Evolutionary conservation across 371 early-diverging fungal species (phyloP), one percentile per base, ranked within the genome.

Genomic region (Mortierella sp.): DNA sequence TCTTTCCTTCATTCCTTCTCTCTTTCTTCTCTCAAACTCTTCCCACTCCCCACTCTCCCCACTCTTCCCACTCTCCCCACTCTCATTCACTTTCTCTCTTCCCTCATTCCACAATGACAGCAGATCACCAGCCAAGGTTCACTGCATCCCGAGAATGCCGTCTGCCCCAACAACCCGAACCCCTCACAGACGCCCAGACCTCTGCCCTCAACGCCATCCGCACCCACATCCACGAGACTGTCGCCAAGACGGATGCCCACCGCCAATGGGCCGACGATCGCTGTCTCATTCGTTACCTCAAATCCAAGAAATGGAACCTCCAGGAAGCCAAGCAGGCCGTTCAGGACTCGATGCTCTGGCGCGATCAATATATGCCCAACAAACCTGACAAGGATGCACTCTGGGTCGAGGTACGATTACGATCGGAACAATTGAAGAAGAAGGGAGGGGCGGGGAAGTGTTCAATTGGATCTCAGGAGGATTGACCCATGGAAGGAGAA

Each of bases 281-380:
- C 39, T 91, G 92, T 22, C 78, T 93, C 31, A 86, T 93, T 44
- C 87, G 95, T 16, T 96, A 95, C 74, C 83, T 97, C 85, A 90
- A 94, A 19, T 95, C 96, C 11, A 88, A 92, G 69, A 94, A 94
- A 73, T 94, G 94, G 94, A 87, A 94, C 73, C 74, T 85, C 29
- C 87, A 85, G 64, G 88, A 90, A 43, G 90, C 96, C 37, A 87
- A 88, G 34, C 87, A 82, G 45, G 89, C 94, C 68, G 80, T 97
- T 31, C 89, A 90, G 68, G 89, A 87, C 41, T 93, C 96, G 0
- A 82, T 97, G 14, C 79, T 85, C 64, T 97, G 98, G 98, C 90
- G 93, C 52, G 88, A 89, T 71, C 89, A 80, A 48, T 96, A 93
- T 86, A 86, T 91, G 8, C 96, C 97, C 5, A 88, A 92, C 55